Evolutionary conservation across 495 filamentous ascomycete species (phyloP), one percentile per base, ranked within the genome.

Genomic region (Penicillium lagena): DNA sequence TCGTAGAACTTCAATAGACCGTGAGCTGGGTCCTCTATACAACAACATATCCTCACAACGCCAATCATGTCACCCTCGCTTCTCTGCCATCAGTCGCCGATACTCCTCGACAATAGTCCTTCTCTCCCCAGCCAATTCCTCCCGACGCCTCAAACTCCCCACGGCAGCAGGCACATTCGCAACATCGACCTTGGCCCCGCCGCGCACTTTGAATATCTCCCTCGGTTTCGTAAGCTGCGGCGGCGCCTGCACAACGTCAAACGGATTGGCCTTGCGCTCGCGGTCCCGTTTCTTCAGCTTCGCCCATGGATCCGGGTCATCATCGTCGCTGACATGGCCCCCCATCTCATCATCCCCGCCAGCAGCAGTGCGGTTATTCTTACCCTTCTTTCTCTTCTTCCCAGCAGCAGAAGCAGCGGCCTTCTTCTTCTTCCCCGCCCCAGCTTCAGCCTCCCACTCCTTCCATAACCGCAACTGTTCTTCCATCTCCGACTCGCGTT

Each of bases 191-290:
- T 71, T 73, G 4, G 86, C 85, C 2, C 85, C 86, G 33, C 79
- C 70, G 5, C 63, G 65, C 6, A 86, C 76, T 55, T 86, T 80
- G 46, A 94, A 78, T 38, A 84, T 84, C 67, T 79, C 80, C 52
- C 72, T 81, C 7, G 83, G 82, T 39, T 71, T 73, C 39, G 68
- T 79, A 49, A 96, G 72, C 50, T 80, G 77, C 7, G 93, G 93
- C 32, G 93, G 93, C 12, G 87, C 90, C 38, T 81, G 66, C 7
- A 80, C 90, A 32, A 91, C 81, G 56, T 96, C 90, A 56, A 90
- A 79, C 40, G 95, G 70, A 66, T 67, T 62, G 40, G 63, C 33
- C 47, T 55, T 45, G 33, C 76, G 69, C 58, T 78, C 85, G 22
- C 78, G 75, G 9, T 75, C 80, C 31, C 80, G 73, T 33, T 67